Conservation (phyloP, 257 asterid genomes). For the Orobanche coerulescens region DNA sequence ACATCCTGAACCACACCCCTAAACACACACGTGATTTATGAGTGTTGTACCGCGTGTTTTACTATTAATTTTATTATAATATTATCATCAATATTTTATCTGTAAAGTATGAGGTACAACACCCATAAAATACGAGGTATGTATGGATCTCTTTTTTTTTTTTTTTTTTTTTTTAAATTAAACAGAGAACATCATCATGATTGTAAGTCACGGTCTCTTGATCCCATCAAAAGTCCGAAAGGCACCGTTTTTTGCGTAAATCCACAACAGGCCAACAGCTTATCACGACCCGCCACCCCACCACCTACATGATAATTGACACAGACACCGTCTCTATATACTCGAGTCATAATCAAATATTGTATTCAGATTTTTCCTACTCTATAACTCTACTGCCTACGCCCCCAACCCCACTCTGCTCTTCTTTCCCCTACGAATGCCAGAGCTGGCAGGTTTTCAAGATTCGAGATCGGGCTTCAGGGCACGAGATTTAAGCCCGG, state of each 20-base stretch:
- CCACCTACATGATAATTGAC: conserved; percentile 6
- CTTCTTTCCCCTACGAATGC: conserved; percentile 28
- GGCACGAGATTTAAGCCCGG: conserved; percentile 75
- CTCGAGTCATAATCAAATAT: conserved; percentile 16
- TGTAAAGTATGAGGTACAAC: too few species aligned
- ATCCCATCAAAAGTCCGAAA: conserved; percentile 37
- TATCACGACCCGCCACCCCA: conserved; percentile 6
- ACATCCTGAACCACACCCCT: too few species aligned
- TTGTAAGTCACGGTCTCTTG: conserved; percentile 34
- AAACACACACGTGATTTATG: too few species aligned
- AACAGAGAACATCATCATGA: conserved; percentile 37
- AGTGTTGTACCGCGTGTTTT: too few species aligned
- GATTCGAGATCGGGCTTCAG: conserved; percentile 47
- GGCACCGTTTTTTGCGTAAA: conserved; percentile 30
- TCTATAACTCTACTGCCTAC: background rate
- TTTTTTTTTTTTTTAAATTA: background rate
- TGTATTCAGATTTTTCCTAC: conserved; percentile 19
- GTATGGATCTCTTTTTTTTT: too few species aligned
- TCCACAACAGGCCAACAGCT: conserved; percentile 21
- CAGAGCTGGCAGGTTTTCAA: conserved; percentile 38
- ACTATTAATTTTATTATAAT: too few species aligned
- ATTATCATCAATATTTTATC: too few species aligned
- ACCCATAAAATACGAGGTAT: too few species aligned
- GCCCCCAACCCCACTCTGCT: background rate
- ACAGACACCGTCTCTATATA: conserved; percentile 28